Conservation (phyloP, 1,284 basidiomycete species). For the Heterobasidion irregulare region DNA sequence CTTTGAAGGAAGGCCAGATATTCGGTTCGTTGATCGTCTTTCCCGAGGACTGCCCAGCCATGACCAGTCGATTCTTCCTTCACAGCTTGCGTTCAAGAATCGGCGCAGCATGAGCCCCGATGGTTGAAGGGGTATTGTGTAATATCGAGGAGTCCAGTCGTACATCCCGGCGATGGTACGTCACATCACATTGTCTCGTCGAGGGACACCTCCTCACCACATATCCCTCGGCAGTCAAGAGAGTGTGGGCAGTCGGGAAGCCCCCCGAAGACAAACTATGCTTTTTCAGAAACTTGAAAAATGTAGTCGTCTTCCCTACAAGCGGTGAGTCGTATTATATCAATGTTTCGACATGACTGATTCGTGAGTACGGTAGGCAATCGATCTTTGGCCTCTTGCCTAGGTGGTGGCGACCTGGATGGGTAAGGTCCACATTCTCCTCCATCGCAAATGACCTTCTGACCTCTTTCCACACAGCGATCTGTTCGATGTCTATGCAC, state of each 20-base stretch:
- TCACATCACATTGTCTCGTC: slow-evolving; percentile 54
- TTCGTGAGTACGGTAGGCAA: background rate
- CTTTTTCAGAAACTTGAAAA: slow-evolving; percentile 54
- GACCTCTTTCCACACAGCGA: slow-evolving; percentile 17
- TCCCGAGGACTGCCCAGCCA: background rate
- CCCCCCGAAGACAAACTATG: slow-evolving; percentile 52
- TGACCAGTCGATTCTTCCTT: background rate
- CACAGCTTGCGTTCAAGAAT: slow-evolving; percentile 46
- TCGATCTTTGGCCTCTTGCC: background rate
- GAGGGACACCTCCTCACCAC: background rate
- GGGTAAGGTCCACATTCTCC: slow-evolving; percentile 35
- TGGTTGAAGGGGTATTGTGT: slow-evolving; percentile 48
- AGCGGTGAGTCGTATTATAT: slow-evolving; percentile 32
- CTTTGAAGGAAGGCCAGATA: slow-evolving; percentile 41
- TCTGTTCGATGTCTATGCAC: slow-evolving; percentile 25
- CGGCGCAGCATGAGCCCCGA: slow-evolving; percentile 31
- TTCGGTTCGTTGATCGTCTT: slow-evolving; percentile 33
- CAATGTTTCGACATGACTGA: no score
- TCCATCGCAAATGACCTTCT: background rate
- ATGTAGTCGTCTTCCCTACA: slow-evolving; percentile 69
- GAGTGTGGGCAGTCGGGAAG: slow-evolving; percentile 62
- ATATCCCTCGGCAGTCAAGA: slow-evolving; percentile 40
- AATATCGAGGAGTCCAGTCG: slow-evolving; percentile 55
- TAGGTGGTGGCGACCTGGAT: slow-evolving; percentile 42
- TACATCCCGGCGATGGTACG: slow-evolving; percentile 60